These are phyloP conservation scores for Solanum lignicaule DNA, from an alignment of 257 asterid species.

Conservation along the genomic window DNA sequence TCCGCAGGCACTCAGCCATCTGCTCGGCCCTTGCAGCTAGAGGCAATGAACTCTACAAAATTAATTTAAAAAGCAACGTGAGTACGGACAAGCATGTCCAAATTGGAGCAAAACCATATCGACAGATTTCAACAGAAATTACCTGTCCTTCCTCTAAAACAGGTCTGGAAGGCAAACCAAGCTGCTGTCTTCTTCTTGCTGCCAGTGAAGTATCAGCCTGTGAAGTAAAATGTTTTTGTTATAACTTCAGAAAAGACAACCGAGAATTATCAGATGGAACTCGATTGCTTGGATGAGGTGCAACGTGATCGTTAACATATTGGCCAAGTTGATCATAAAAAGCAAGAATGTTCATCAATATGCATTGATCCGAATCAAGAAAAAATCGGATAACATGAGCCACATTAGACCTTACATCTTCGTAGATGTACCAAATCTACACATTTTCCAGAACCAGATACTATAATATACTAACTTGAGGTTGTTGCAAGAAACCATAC, in stretches of 20 bases:
- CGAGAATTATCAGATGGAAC: neutral
- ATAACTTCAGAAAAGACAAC: neutral
- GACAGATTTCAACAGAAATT: neutral
- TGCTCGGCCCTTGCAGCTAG: slow-evolving; percentile 85
- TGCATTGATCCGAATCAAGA: neutral
- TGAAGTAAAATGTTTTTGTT: neutral
- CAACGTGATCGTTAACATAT: neutral
- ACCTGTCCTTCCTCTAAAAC: slow-evolving; percentile 83
- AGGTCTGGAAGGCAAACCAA: slow-evolving; percentile 69
- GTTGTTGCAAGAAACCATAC: neutral
- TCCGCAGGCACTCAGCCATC: slow-evolving; percentile 83
- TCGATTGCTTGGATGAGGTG: neutral
- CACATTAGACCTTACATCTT: neutral
- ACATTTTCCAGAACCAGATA: neutral
- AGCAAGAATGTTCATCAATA: neutral
- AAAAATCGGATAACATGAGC: neutral
- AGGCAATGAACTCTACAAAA: slow-evolving; percentile 67
- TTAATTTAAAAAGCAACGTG: slow-evolving; percentile 3
- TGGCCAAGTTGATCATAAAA: neutral
- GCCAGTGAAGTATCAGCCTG: slow-evolving; percentile 75
- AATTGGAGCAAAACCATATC: neutral
- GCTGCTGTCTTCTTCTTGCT: slow-evolving; percentile 79
- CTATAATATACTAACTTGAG: neutral
- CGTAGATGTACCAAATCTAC: neutral
- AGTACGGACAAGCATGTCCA: neutral